Evolutionary conservation across 257 asterid genomes (phyloP), one percentile per base, ranked within the genome.

Genomic region (Dorcoceras hygrometricum): DNA sequence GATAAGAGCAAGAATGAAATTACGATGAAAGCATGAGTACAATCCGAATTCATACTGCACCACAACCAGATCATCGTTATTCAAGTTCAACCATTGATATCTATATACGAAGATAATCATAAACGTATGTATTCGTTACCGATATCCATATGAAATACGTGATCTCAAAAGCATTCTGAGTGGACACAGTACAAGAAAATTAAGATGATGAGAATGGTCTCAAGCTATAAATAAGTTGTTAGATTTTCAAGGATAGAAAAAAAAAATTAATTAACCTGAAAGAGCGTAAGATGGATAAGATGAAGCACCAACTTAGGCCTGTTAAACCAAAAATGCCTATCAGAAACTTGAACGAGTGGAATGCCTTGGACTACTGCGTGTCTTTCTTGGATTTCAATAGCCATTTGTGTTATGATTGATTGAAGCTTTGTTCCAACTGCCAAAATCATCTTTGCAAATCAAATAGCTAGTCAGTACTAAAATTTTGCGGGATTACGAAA

Each of bases 291-390:
- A 81, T 94, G 97, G 74, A 90, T 77, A 56, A 90, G 83, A 56
- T 75, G 77, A 57, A 94, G 96, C 61, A 94, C 71, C 26, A 88
- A 66, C 14, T 72, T 76, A 10, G 99, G 99, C 51, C 80, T 75
- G 63, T 86, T 62, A 50, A 94, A 88, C 99, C 99, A 94, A 76
- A 94, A 94, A 78, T 94, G 86, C 62, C 75, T 67, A 74, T 94
- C 99, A 1, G 99, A 85, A 76, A 90, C 94, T 78, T 88, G 95
- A 32, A 94, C 97, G 10, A 94, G 92, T 6, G 99, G 99, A 63
- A 94, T 94, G 70, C 99, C 99, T 71, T 94, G 96, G 62, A 94
- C 88, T 9, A 94, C 99, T 1, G 96, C 95, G 63, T 94, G 99
- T 59, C 84, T 86, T 75, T 93, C 99, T 82, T 81, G 89, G 77